Evolutionary conservation across 2,329 filamentous ascomycete species (phyloP).

Genomic region (Aureobasidium zeae): DNA sequence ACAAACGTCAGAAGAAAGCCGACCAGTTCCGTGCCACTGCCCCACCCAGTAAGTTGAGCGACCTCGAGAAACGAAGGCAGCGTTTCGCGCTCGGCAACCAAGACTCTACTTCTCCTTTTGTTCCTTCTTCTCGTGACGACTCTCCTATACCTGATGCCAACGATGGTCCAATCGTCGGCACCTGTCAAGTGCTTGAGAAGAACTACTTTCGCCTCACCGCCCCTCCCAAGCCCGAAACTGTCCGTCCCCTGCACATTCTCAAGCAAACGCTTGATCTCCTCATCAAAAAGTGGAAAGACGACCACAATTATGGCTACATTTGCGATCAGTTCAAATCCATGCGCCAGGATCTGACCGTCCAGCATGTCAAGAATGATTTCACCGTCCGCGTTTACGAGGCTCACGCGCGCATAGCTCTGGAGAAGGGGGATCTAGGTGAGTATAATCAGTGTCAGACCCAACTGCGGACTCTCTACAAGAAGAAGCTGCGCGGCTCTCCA

Average conservation of each 20-base stretch:
- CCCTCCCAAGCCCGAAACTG: slow-evolving; percentile 76
- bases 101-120: slow-evolving; percentile 44
- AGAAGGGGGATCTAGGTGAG: slow-evolving; percentile 99
- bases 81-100: slow-evolving; percentile 59
- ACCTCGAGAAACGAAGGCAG: slow-evolving; percentile 79
- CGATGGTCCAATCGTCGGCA: slow-evolving; percentile 70
- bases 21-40: slow-evolving; percentile 32
- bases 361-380: slow-evolving; percentile 93
- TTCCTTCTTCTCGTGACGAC: slow-evolving; percentile 34
- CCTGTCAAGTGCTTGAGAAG: slow-evolving; percentile 79
- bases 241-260: slow-evolving; percentile 73
- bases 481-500: slow-evolving; percentile 78
- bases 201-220: slow-evolving; percentile 88
- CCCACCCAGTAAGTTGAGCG: slow-evolving; percentile 74
- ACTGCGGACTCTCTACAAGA: slow-evolving; percentile 79
- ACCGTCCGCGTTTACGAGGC: slow-evolving; percentile 96
- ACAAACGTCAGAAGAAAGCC: slow-evolving; percentile 34
- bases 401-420: slow-evolving; percentile 91
- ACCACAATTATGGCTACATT: slow-evolving; percentile 92
- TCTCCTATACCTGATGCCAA: slow-evolving; percentile 38
- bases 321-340: slow-evolving; percentile 99
- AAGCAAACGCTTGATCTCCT: slow-evolving; percentile 77
- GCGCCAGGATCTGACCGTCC: slow-evolving; percentile 94
- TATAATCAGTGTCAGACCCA: slow-evolving; percentile 99
- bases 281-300: slow-evolving; percentile 88